A percentile compares a stretch with the other conserved stretches of the same genome.
These are phyloP conservation scores for peach (Prunus persica) DNA, from an alignment of 306 rosid genomes.

Conservation along the genomic window Prunus_persica_NCBIv2 NC_034009.1:15894001-15894500, in stretches of 20 bases:
- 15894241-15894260: background rate
- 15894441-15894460: background rate
- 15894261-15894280: background rate
- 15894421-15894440: too few species aligned
- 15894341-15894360: too few species aligned
- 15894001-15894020: slow-evolving; percentile 99
- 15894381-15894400: background rate
- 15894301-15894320: background rate
- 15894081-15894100: background rate
- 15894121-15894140: background rate
- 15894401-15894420: background rate
- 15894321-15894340: too few species aligned
- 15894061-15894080: background rate
- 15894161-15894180: background rate
- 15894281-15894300: too few species aligned
- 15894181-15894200: background rate
- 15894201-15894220: background rate
- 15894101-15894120: background rate
- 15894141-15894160: background rate
- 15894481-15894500: background rate
- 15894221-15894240: background rate
- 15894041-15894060: slow-evolving; percentile 4
- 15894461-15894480: background rate
- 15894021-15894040: slow-evolving; percentile 27
- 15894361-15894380: too few species aligned